Percentiles rank a stretch among this genome's conserved stretches.
phyloP scores from a whole-genome alignment of 257 asterid species.

The Solanum virginianum region DNA sequence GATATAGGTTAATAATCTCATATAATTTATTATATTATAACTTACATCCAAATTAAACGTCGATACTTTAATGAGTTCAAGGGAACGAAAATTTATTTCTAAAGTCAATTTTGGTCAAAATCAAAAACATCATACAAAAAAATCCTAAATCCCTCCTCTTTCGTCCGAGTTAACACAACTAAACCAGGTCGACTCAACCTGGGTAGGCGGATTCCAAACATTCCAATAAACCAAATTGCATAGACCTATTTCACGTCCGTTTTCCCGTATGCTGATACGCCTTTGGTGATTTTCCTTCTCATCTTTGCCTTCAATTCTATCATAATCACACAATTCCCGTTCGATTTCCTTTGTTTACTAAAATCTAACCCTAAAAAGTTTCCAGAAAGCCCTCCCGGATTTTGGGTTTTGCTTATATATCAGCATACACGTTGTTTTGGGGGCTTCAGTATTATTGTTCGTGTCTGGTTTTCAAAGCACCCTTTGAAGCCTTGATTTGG shows the following conservation, averaged over 20 bases:
- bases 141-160: background rate
- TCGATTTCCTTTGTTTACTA: background rate
- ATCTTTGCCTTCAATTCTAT: background rate
- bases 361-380: background rate
- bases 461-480: background rate
- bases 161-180: background rate
- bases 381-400: background rate
- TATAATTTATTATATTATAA: too few relatives aligned
- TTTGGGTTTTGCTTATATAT: background rate
- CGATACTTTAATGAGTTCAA: too few relatives aligned
- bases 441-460: background rate
- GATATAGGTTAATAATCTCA: too few relatives aligned
- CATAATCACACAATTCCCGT: background rate
- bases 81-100: too few relatives aligned
- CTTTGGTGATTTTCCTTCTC: background rate
- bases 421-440: background rate
- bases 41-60: too few relatives aligned
- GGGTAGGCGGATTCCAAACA: background rate
- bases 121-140: background rate
- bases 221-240: background rate
- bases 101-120: background rate
- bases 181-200: background rate
- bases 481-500: background rate
- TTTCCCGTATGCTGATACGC: background rate
- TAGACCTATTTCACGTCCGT: constrained; percentile 3